Evolutionary conservation across 176 grass and related monocot genomes (phyloP), one percentile per base, ranked within the genome.

Genomic region (Luzula sylvatica): DNA sequence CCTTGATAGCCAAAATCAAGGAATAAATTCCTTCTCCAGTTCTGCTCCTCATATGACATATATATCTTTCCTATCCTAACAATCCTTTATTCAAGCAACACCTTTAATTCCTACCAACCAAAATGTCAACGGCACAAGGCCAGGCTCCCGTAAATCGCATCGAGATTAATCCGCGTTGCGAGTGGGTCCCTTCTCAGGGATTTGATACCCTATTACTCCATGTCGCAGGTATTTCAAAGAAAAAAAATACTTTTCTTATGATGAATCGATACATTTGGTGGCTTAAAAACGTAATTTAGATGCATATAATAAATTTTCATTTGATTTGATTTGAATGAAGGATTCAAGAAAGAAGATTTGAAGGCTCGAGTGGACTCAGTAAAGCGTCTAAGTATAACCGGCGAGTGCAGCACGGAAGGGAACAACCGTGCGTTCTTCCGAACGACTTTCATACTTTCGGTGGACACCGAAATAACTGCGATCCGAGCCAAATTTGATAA

Each of bases 291-390:
- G 20, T 16, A 30, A 19, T 7, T 61, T 1, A 7, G 0, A 35
- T 35, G 7, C 30, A 35, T 35, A 9, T 35, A 35, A 35, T 35
- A 4, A 35, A 7, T 35, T 17, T 51, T 22, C 14, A 7, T 51
- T 17, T 1, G 0, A 20, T 56, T 2, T n/a, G 66, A 13, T n/a
- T 22, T 5, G 13, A 0, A 8, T 56, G 70, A 50, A 94, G 82
- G 75, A 44, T 94, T 87, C 75, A 51, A 42, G 63, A 87, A 71
- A 68, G 79, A 87, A 16, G 54, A 87, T 13, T 46, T 94, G 55
- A 94, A 80, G 55, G 72, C 82, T n/a, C 50, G 60, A 58, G 69
- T 83, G 38, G 71, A 81, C 44, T 51, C 16, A 15, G 49, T 40
- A 20, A 67, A 59, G n/a, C 48, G 47, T 40, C 56, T 94, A 12